Evolutionary conservation across 2,329 filamentous ascomycete genomes (phyloP), one percentile per base, ranked within the genome.

Genomic region (Calonectria fujianensis): DNA sequence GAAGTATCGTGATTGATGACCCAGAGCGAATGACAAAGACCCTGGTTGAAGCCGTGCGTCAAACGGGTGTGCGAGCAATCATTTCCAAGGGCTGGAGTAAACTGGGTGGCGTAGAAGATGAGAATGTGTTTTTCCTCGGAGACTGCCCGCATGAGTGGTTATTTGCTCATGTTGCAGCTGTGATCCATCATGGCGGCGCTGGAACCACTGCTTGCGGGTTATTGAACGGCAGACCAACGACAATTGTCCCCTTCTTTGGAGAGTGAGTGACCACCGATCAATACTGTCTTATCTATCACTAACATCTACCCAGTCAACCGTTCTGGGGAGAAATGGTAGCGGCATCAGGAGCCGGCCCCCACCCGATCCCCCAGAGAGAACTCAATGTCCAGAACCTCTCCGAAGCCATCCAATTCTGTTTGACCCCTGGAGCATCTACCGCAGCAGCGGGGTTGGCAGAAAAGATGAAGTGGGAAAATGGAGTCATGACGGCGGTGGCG

Each of bases 91-190:
- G 93, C 0, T 95, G 94, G 93, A 92, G 93, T 45, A 92, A 92
- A 0, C 85, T 95, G 1, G 93, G 93, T 1, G 88, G 87, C 2
- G 88, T 90, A 2, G 85, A 88, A 0, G 88, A 89, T 0, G 91
- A 93, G 0, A 89, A 91, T 70, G 86, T 95, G 50, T 94, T 89
- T 82, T 91, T 95, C 87, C 87, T 95, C 0, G 93, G 91, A 11
- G 94, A 95, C 75, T 93, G 90, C 0, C 93, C 93, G 0, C 93
- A 95, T 79, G 93, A 95, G 81, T 95, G 93, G 93, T 85, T 95
- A 0, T 95, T 95, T 71, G 91, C 91, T 0, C 87, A 87, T 27
- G 91, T 94, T 1, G 85, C 86, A 20, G 92, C 91, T 0, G 93
- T 93, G 0, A 89, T 95, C 0, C 93, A 94, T 72, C 93, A 95